Evolutionary conservation across 805 yeast species (phyloP).

Genomic region (Starmerella roubikii): DNA sequence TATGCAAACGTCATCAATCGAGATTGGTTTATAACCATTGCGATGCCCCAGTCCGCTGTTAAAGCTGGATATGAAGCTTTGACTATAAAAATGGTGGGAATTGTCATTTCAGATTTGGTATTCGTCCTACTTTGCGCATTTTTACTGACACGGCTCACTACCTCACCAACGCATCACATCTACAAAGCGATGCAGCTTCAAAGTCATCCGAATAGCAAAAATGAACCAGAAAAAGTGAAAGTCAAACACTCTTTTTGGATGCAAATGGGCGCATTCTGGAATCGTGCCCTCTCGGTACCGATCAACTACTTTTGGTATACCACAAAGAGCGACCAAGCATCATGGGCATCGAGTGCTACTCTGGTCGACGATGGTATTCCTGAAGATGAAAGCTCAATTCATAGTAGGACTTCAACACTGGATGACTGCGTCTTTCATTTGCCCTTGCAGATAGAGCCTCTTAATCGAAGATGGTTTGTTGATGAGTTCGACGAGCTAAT

Average conservation of each 20-base stretch:
- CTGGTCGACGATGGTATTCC: too few relatives aligned
- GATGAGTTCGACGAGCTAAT: conserved; percentile 85
- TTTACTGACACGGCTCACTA: conserved; percentile 14
- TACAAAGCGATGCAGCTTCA: conserved; percentile 16
- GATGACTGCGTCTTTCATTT: conserved; percentile 6
- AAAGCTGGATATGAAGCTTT: conserved; percentile 6
- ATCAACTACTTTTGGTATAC: neutral
- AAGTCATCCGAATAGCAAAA: neutral
- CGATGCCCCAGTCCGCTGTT: conserved; percentile 7
- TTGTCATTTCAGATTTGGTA: conserved; percentile 13
- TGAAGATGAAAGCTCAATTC: too few relatives aligned
- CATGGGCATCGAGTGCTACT: too few relatives aligned
- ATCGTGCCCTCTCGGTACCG: neutral
- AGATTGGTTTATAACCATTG: conserved; percentile 14
- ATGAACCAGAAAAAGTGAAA: neutral
- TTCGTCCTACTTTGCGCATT: conserved; percentile 11
- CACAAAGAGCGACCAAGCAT: neutral
- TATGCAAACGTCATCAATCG: conserved; percentile 5
- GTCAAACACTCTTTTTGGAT: too few relatives aligned
- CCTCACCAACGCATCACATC: conserved; percentile 15
- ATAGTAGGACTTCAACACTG: too few relatives aligned
- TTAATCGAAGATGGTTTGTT: conserved; percentile 11
- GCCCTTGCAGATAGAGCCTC: conserved; percentile 12
- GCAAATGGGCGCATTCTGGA: too few relatives aligned
- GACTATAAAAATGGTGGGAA: conserved; percentile 13